phyloP scores from a whole-genome alignment of 176 grass and related monocot species.

The Eleusine indica region DNA sequence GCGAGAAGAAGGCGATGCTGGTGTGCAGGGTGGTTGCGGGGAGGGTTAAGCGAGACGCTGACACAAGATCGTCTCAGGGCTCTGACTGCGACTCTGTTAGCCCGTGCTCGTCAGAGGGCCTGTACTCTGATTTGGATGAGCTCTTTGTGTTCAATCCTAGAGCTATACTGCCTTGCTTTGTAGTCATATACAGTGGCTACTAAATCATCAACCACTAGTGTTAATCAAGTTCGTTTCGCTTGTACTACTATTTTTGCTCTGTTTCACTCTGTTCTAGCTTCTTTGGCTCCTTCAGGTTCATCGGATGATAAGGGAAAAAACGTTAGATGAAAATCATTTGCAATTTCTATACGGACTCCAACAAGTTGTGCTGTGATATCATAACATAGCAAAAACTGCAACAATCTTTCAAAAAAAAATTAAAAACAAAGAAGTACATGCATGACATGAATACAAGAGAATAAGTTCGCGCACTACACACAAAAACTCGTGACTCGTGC shows the following conservation, averaged over 20 bases:
- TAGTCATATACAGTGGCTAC: constrained; percentile 75
- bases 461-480: constrained; percentile 1
- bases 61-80: constrained; percentile 22
- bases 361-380: not conserved
- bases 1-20: constrained; percentile 72
- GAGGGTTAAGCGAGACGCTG: constrained; percentile 61
- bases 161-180: constrained; percentile 89
- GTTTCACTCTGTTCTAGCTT: not conserved
- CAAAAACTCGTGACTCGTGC: constrained; percentile 26
- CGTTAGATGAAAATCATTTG: not conserved
- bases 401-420: not conserved
- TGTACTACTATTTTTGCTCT: not conserved
- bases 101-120: constrained; percentile 28
- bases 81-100: constrained; percentile 47
- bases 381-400: not conserved
- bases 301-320: not conserved
- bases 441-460: constrained; percentile 20
- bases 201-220: constrained; percentile 13
- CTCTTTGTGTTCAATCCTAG: constrained; percentile 68
- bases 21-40: constrained; percentile 95
- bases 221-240: not conserved
- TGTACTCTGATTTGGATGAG: constrained; percentile 66
- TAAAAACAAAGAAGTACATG: not conserved
- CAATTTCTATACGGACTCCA: not conserved
- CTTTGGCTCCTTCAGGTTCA: not conserved